Evolutionary conservation across 352 stramenopile genomes (phyloP), one percentile per base, ranked within the genome.

Genomic region (Phytophthora nicotianae): DNA sequence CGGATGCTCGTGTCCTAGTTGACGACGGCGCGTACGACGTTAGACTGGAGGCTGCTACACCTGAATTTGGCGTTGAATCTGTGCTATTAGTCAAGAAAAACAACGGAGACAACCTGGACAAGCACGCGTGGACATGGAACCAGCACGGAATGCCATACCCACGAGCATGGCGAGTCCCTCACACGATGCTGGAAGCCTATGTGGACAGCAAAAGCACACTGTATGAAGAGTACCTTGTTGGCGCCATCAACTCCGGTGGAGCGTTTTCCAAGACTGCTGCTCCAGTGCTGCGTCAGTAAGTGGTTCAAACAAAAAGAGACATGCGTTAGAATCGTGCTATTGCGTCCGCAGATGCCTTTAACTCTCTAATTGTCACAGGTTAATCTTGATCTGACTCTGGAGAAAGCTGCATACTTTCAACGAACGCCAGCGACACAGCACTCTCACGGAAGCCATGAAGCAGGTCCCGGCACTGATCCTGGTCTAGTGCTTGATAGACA

Each of bases 361-460:
- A 49, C 46, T 70, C 61, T 74, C 62, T 69, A 69, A 65, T 58
- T 70, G 54, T 65, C 57, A 74, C 52, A 58, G 26, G 47, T 68
- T 65, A 74, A 37, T 72, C 62, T 74, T 69, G 49, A 55, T 63
- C 50, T 19, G 43, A 69, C 42, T 65, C 48, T 6, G 48, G 42
- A 43, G 24, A 10, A 23, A 26, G 42, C 11, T 46, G 41, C 35
- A 77, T 64, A 55, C 60, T 74, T 65, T 89, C 81, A 50, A 87
- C 61, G 35, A 86, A 85, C 4, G 79, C 46, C 20, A 91, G 61
- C 16, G 79, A 83, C 43, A 91, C 75, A 19, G 83, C 73, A 61
- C 82, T 92, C 62, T 93, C 81, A 27, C 75, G 78, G 41, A 95
- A 80, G 14, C 76, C 71, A 35, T 83, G 74, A 38, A 95, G 64